Conservation (phyloP, 768 basidiomycete genomes). For the Tulasnella sp. region DNA sequence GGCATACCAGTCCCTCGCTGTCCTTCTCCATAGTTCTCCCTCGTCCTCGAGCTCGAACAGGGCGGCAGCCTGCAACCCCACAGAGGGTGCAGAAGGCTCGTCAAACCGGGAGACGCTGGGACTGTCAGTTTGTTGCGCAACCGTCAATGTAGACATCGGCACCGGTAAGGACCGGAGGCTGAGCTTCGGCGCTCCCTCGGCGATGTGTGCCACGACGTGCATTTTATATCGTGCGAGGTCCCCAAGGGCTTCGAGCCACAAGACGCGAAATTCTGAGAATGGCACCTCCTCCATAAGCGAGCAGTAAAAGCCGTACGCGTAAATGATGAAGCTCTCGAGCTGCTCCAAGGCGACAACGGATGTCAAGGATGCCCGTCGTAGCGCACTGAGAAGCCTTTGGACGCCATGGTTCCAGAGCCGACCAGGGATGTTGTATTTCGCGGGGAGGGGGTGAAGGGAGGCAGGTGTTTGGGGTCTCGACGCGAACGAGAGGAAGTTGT, state of each 20-base stretch:
- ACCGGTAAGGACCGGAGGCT: slow-evolving; percentile 40
- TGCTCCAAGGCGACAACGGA: slow-evolving; percentile 73
- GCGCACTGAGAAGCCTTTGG: slow-evolving; percentile 78
- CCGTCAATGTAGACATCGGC: slow-evolving; percentile 35
- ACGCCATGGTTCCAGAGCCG: slow-evolving; percentile 89
- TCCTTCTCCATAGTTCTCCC: slow-evolving; percentile 81
- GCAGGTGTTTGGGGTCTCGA: slow-evolving; percentile 80
- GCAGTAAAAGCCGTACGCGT: slow-evolving; percentile 90
- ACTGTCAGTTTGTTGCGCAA: slow-evolving; percentile 25
- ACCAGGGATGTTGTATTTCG: slow-evolving; percentile 90
- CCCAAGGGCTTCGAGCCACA: slow-evolving; percentile 95
- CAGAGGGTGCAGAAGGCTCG: slow-evolving; percentile 59
- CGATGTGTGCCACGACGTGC: slow-evolving; percentile 79
- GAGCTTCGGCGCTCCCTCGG: slow-evolving; percentile 25
- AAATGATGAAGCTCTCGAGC: slow-evolving; percentile 89
- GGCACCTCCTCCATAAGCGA: slow-evolving; percentile 74
- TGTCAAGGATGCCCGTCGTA: slow-evolving; percentile 72
- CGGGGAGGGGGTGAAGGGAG: slow-evolving; percentile 78
- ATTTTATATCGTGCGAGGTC: slow-evolving; percentile 92
- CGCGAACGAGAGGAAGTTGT: slow-evolving; percentile 76
- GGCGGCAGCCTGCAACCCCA: slow-evolving; percentile 62
- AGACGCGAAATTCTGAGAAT: slow-evolving; percentile 56
- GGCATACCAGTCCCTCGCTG: slow-evolving; percentile 90
- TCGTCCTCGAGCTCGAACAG: slow-evolving; percentile 74
- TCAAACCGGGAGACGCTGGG: slow-evolving; percentile 45